Conservation (phyloP, 306 rosid genomes). For the Gillenia trifoliata region DNA sequence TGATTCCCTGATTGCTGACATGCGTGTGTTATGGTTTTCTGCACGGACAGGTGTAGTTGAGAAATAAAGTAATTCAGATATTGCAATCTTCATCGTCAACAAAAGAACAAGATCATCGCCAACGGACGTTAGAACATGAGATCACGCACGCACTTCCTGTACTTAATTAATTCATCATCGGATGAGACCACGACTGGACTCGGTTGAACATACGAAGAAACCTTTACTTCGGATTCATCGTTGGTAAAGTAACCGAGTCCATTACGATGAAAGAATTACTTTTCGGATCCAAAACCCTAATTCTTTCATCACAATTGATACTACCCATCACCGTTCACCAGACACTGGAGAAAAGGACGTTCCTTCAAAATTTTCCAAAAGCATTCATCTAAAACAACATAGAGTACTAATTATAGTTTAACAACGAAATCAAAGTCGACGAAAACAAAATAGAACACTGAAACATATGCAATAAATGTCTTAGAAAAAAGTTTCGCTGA, state of each 20-base stretch:
- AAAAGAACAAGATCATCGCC: too few relatives aligned
- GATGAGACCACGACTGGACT: too few relatives aligned
- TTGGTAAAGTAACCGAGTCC: too few relatives aligned
- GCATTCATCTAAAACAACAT: not conserved
- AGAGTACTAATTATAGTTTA: not conserved
- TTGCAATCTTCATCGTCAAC: too few relatives aligned
- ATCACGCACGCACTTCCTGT: not conserved
- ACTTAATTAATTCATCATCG: not conserved
- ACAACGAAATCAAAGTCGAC: slow-evolving; percentile 2
- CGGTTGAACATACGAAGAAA: too few relatives aligned
- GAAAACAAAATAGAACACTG: slow-evolving; percentile 4
- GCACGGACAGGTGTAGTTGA: too few relatives aligned
- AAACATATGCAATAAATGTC: slow-evolving; percentile 6
- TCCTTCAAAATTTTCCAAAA: not conserved
- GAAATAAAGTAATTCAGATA: too few relatives aligned
- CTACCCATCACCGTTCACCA: not conserved
- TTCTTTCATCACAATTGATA: not conserved
- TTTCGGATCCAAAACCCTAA: not conserved
- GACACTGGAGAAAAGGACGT: not conserved
- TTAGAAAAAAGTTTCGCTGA: not conserved
- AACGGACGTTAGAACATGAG: too few relatives aligned
- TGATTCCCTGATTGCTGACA: too few relatives aligned
- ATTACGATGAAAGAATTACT: not conserved
- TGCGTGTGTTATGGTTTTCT: too few relatives aligned
- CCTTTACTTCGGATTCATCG: too few relatives aligned